Base-by-base conservation (phyloP, 805 yeast genomes). In the Wickerhamomyces chaumierensis region DNA sequence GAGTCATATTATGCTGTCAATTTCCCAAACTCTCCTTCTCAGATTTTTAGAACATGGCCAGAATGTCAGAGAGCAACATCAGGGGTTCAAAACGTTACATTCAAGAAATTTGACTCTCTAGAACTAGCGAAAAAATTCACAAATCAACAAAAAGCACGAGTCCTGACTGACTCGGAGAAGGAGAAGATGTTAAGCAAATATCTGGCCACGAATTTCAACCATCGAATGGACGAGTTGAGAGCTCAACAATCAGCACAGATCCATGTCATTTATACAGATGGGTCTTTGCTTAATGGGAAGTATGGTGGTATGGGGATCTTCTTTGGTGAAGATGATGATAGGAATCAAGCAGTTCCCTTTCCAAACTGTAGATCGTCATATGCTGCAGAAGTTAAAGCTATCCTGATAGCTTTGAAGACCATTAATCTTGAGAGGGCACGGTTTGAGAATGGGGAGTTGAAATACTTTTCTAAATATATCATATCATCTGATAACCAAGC, bases 221-320 rank as follows among this genome's bases (percentile, higher is more conserved):
- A 42, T 20, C 33, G 43, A 3, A 8, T 35, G 8, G 37, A 32
- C 0, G 27, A 27, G 1, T 29, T 50, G 16, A 14, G 33, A 11
- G 6, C 36, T 18, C 55, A 49, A 34, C 31, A 34, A n/a, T 7
- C 14, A 1, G n/a, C 31, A 9, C 21, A 20, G 13, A 35, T 35
- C 11, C 28, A 33, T 7, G 36, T 41, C 5, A 63, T 85, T 0
- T 87, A 72, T 50, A 78, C 85, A 17, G 96, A 87, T 57, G 96
- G 96, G 0, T 82, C 94, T 0, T 51, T 38, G 21, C 31, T 77
- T 9, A 68, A 72, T 4, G 80, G 81, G 48, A 87, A 86, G 1
- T 60, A 51, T 17, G 77, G 80, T 0, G 96, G 96, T 0, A 76
- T 71, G 49, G 96, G 95, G 18, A 82, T 81, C 0, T 85, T 62